phyloP scores from a whole-genome alignment of 805 yeast species.

The Candida rishiriensis region DNA sequence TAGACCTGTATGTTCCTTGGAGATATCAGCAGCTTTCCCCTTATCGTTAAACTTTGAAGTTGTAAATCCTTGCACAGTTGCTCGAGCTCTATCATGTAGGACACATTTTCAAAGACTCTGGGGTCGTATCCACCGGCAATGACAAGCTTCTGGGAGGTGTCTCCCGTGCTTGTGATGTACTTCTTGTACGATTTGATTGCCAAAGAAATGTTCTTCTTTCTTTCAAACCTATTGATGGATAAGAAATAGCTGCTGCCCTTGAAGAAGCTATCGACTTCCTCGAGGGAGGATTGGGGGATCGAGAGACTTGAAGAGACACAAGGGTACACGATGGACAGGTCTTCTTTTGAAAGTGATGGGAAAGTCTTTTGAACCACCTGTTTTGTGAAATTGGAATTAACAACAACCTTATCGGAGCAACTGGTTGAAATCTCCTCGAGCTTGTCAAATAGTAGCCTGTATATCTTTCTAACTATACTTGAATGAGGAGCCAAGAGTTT shows the following conservation, averaged over 20 bases:
- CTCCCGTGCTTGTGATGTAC: conserved; percentile 31
- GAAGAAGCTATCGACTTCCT: conserved; percentile 34
- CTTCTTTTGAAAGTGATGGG: conserved; percentile 28
- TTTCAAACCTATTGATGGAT: conserved; percentile 85
- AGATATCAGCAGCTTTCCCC: conserved; percentile 13
- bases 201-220: conserved; percentile 74
- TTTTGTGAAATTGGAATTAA: conserved; percentile 82
- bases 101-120: conserved; percentile 69
- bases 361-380: conserved; percentile 66
- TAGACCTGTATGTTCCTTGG: conserved; percentile 23
- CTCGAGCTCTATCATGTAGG: conserved; percentile 60
- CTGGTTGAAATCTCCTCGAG: conserved; percentile 79
- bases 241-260: conserved; percentile 43
- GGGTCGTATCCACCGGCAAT: conserved; percentile 91
- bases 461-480: conserved; percentile 51
- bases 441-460: conserved; percentile 79
- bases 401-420: conserved; percentile 74
- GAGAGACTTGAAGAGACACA: conserved; percentile 53
- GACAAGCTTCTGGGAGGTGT: conserved; percentile 45
- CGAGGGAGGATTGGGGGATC: conserved; percentile 20
- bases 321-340: conserved; percentile 64
- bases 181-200: conserved; percentile 67
- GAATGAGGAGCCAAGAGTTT: conserved; percentile 63
- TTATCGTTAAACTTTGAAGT: conserved; percentile 40
- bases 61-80: conserved; percentile 39